Percentiles rank a stretch among this genome's conserved stretches.
Evolutionary conservation across 2,329 filamentous ascomycete species (phyloP).

Genomic region (Fusarium concolor): DNA sequence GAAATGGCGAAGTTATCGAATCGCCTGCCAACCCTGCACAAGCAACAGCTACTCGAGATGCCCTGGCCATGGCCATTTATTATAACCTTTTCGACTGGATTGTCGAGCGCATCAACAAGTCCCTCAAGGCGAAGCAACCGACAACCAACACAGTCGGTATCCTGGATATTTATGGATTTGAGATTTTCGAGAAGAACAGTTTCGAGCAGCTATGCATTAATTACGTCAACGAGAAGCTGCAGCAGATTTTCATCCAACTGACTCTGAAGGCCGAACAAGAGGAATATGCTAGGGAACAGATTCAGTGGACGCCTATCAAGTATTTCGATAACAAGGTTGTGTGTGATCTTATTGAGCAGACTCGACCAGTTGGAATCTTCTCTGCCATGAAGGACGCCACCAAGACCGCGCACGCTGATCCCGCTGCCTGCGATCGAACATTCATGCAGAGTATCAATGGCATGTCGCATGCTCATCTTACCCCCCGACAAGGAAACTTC

Average conservation of each 20-base stretch:
- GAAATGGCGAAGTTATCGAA: conserved; percentile 74
- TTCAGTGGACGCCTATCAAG: conserved; percentile 98
- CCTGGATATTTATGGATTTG: conserved; percentile 98
- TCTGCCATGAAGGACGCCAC: conserved; percentile 97
- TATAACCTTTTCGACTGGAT: conserved; percentile 99
- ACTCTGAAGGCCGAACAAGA: conserved; percentile 98
- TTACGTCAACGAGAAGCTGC: conserved; percentile 98
- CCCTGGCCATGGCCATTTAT: conserved; percentile 94
- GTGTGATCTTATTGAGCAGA: conserved; percentile 94
- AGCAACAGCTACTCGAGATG: conserved; percentile 87
- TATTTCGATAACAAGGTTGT: conserved; percentile 99
- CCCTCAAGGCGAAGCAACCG: conserved; percentile 80
- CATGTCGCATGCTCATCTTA: conserved; percentile 91
- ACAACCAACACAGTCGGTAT: conserved; percentile 92
- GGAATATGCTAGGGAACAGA: conserved; percentile 94
- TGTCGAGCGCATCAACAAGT: conserved; percentile 89
- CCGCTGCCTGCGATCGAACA: conserved; percentile 91
- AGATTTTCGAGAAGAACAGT: conserved; percentile 99
- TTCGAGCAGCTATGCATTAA: conserved; percentile 99
- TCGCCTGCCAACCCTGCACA: conserved; percentile 88
- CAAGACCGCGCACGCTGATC: conserved; percentile 97
- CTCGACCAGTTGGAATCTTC: conserved; percentile 90
- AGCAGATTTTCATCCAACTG: conserved; percentile 98
- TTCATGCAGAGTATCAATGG: conserved; percentile 95
- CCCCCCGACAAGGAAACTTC: conserved; percentile 92